phyloP scores from a whole-genome alignment of 2,329 filamentous ascomycete species.

The Harringtonia lauricola region DNA sequence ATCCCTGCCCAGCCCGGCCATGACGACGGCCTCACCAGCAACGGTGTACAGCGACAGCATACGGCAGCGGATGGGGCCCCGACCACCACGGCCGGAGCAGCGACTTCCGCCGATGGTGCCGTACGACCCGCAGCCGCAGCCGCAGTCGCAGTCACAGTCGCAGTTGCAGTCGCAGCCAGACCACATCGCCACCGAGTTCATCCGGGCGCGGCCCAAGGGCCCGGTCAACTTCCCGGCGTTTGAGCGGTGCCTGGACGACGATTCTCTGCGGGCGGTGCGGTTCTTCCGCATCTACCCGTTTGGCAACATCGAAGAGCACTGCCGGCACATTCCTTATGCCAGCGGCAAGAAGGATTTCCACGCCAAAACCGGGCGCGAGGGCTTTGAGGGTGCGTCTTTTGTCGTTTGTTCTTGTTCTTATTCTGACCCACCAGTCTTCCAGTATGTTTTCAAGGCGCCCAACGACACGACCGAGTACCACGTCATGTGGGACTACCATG shows the following conservation, averaged over 20 bases:
- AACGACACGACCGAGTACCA: constrained; percentile 52
- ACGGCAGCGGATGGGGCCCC: no score
- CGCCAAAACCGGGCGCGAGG: constrained; percentile 75
- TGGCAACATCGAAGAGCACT: constrained; percentile 48
- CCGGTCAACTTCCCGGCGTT: constrained; percentile 63
- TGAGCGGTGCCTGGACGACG: constrained; percentile 48
- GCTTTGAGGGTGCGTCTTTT: constrained; percentile 62
- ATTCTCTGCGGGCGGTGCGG: constrained; percentile 44
- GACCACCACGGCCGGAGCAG: no score
- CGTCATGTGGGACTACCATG: constrained; percentile 96
- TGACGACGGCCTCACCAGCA: constrained; percentile 3
- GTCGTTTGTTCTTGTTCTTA: neutral
- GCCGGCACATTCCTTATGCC: constrained; percentile 81
- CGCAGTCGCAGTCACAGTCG: neutral
- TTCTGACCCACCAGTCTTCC: constrained; percentile 49
- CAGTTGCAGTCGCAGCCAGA: neutral
- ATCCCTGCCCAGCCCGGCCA: neutral
- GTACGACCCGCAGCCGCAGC: no score
- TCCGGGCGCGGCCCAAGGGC: constrained; percentile 37
- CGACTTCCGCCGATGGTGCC: neutral
- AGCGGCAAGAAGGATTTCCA: constrained; percentile 87
- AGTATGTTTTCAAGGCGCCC: constrained; percentile 70
- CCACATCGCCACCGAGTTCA: constrained; percentile 6
- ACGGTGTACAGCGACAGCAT: constrained; percentile 8
- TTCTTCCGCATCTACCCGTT: constrained; percentile 57